Evolutionary conservation across 1,139 yeast species (phyloP), one percentile per base, ranked within the genome.

Genomic region (Nakaseomyces sp.): DNA sequence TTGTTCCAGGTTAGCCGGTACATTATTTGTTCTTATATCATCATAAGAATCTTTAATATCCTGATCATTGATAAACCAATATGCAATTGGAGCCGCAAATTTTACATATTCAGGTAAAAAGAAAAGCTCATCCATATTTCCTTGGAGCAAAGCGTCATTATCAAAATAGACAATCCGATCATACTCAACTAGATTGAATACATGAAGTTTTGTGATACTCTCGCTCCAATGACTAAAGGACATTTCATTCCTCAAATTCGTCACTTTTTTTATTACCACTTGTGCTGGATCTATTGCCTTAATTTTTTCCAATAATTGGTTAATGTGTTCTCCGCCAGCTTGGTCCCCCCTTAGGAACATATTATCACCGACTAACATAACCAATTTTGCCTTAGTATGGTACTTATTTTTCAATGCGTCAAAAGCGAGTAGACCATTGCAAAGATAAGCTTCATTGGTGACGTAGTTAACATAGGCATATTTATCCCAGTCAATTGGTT

Each of bases 141-240:
- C 58, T 20, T 50, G 51, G 25, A 61, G 38, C 2, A 55, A 46
- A 2, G 70, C 67, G 54, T 70, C 74, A 28, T 68, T 64, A 48
- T 70, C 74, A 50, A 74, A 45, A 51, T 67, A 71, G 6, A 74
- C 57, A n/a, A 74, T 54, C 36, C 76, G 55, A 10, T 71, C 69
- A 54, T 68, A 79, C 35, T 74, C 70, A 0, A 67, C 64, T 51
- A 70, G 69, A 46, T 70, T 67, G 55, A 79, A 79, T 0, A 75
- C 69, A 48, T 71, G 68, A 31, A 78, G 62, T 51, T 79, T 78
- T 0, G 82, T 77, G 49, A 74, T 72, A 41, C 80, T 73, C 7
- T 71, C 66, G 2, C 65, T 53, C 83, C 83, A 77, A n/a, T n/a
- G n/a, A n/a, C n/a, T n/a, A n/a, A n/a, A n/a, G n/a, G n/a, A n/a